Conservation (phyloP, 2,329 filamentous ascomycete species). For the Hypoxylon sp. region DNA sequence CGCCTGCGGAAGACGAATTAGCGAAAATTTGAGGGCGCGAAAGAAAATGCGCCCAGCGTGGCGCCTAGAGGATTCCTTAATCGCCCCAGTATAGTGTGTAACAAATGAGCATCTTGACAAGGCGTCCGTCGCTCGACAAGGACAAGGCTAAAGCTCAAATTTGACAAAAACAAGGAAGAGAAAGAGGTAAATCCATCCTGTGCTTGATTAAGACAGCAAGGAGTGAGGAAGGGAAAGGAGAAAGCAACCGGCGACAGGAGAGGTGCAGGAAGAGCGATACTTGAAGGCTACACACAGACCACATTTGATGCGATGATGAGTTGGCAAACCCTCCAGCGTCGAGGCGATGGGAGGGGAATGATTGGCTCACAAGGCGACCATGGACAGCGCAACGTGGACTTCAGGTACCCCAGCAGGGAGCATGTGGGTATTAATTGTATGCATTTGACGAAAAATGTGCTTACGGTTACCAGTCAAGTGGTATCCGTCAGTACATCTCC, state of each 20-base stretch:
- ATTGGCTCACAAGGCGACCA: slow-evolving; percentile 48
- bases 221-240: slow-evolving; percentile 40
- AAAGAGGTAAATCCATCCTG: slow-evolving; percentile 23
- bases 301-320: slow-evolving; percentile 55
- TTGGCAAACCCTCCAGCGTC: slow-evolving; percentile 54
- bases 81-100: slow-evolving; percentile 28
- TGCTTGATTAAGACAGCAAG: slow-evolving; percentile 30
- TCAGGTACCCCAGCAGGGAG: slow-evolving; percentile 45
- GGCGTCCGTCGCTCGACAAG: slow-evolving; percentile 38
- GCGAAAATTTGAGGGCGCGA: slow-evolving; percentile 21
- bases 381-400: slow-evolving; percentile 49
- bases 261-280: slow-evolving; percentile 48
- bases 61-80: slow-evolving; percentile 21
- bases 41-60: slow-evolving; percentile 35
- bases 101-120: slow-evolving; percentile 24
- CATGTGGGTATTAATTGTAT: slow-evolving; percentile 40
- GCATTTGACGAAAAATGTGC: slow-evolving; percentile 33
- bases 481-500: slow-evolving; percentile 28
- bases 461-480: slow-evolving; percentile 41
- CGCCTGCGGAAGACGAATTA: slow-evolving; percentile 13
- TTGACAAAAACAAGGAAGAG: slow-evolving; percentile 13
- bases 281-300: slow-evolving; percentile 53
- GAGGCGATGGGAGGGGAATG: slow-evolving; percentile 48
- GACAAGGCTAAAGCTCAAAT: slow-evolving; percentile 17
- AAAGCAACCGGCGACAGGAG: slow-evolving; percentile 45